phyloP scores from a whole-genome alignment of 768 basidiomycete species.

The Panaeolus cyanescens region DNA sequence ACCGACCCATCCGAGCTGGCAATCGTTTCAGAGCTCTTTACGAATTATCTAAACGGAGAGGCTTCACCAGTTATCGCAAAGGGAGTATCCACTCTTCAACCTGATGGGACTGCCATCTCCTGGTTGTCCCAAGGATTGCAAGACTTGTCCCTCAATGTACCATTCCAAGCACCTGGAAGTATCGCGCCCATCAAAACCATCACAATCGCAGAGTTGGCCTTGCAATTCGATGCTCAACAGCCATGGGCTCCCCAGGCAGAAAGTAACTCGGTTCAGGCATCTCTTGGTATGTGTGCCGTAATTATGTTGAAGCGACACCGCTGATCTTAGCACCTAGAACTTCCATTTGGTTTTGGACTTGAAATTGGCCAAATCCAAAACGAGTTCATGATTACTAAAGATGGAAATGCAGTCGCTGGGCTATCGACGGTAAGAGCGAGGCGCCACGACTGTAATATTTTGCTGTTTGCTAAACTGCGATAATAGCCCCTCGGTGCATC shows the following conservation, averaged over 20 bases:
- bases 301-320: background rate
- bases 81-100: constrained; percentile 59
- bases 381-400: constrained; percentile 59
- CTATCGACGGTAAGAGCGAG: constrained; percentile 51
- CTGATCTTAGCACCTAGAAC: constrained; percentile 34
- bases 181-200: constrained; percentile 71
- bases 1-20: constrained; percentile 44
- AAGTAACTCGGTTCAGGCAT: constrained; percentile 61
- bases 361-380: constrained; percentile 65
- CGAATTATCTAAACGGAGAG: constrained; percentile 69
- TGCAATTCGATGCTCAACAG: constrained; percentile 51
- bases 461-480: background rate
- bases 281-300: constrained; percentile 42
- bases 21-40: constrained; percentile 64
- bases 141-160: constrained; percentile 59
- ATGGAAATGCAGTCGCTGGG: constrained; percentile 53
- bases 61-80: constrained; percentile 57
- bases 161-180: constrained; percentile 50
- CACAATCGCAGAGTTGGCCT: constrained; percentile 57
- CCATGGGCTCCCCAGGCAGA: constrained; percentile 62
- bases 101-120: constrained; percentile 55
- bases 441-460: background rate
- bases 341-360: constrained; percentile 73
- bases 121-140: constrained; percentile 69
- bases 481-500: constrained; percentile 62